Evolutionary conservation across 257 asterid species (phyloP).

Genomic region (Avicennia marina): DNA sequence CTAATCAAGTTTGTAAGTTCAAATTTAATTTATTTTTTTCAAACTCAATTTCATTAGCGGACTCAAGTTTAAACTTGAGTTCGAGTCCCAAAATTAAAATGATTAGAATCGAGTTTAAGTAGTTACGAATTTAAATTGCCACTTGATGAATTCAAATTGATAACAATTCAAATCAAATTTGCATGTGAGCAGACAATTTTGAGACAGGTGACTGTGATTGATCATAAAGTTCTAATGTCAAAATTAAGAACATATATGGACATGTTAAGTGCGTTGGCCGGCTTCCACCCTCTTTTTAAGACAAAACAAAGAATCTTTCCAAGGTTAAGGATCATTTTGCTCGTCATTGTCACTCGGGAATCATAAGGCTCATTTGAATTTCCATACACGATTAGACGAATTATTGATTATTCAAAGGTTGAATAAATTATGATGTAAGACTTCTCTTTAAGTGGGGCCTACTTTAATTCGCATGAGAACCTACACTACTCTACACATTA

Average conservation of each 20-base stretch:
- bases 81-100: too few species aligned
- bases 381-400: slow-evolving; percentile 17
- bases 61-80: too few species aligned
- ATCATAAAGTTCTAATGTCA: not conserved
- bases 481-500: too few species aligned
- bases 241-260: not conserved
- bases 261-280: slow-evolving; percentile 14
- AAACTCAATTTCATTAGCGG: too few species aligned
- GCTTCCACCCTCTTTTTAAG: slow-evolving; percentile 20
- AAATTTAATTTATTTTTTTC: too few species aligned
- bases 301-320: slow-evolving; percentile 12
- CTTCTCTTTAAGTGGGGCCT: slow-evolving; percentile 20
- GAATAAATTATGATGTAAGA: slow-evolving; percentile 9
- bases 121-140: too few species aligned
- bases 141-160: too few species aligned
- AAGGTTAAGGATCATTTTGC: slow-evolving; percentile 1
- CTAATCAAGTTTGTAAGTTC: too few species aligned
- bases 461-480: slow-evolving; percentile 9
- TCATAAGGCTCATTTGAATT: slow-evolving; percentile 13
- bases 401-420: slow-evolving; percentile 10
- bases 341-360: slow-evolving; percentile 2
- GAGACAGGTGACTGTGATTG: slow-evolving; percentile 16
- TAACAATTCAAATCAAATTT: too few species aligned
- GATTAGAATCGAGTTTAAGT: too few species aligned
- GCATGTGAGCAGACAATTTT: not conserved